A percentile compares a stretch with the other conserved stretches of the same genome.
These are phyloP conservation scores for Henckelia pumila DNA, from an alignment of 257 asterid species.

Conservation along the genomic window DNA sequence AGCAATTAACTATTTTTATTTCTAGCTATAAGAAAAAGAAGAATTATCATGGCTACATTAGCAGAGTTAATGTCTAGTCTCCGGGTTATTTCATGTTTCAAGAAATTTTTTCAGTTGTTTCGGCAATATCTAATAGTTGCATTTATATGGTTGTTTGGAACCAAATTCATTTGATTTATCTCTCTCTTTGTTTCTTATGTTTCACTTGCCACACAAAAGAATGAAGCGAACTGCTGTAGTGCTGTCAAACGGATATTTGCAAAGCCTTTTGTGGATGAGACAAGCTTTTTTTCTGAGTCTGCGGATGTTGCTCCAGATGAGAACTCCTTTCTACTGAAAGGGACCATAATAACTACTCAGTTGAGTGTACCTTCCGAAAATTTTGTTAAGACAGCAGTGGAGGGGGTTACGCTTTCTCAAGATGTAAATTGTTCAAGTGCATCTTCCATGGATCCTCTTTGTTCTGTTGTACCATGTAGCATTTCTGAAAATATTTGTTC, in stretches of 20 bases:
- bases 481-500: slow-evolving; percentile 48
- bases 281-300: slow-evolving; percentile 80
- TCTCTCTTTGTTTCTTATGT: slow-evolving; percentile 22
- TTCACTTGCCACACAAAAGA: slow-evolving; percentile 33
- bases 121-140: slow-evolving; percentile 7
- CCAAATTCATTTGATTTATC: slow-evolving; percentile 1
- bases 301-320: slow-evolving; percentile 60
- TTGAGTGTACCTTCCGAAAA: slow-evolving; percentile 50
- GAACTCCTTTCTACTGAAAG: slow-evolving; percentile 48
- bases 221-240: slow-evolving; percentile 35
- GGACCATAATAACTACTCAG: slow-evolving; percentile 45
- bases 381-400: slow-evolving; percentile 30
- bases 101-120: not conserved
- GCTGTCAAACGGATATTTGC: slow-evolving; percentile 39
- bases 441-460: slow-evolving; percentile 57
- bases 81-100: not conserved
- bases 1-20: slow-evolving; percentile 6
- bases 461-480: slow-evolving; percentile 86
- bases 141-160: slow-evolving; percentile 10
- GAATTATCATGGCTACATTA: not conserved
- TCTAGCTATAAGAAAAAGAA: slow-evolving; percentile 6
- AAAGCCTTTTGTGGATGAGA: slow-evolving; percentile 55
- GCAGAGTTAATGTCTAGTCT: slow-evolving; percentile 1
- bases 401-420: slow-evolving; percentile 46
- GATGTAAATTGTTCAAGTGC: slow-evolving; percentile 50